phyloP scores from a whole-genome alignment of 164 flowering plant species.

The Stephania cephalantha region DNA sequence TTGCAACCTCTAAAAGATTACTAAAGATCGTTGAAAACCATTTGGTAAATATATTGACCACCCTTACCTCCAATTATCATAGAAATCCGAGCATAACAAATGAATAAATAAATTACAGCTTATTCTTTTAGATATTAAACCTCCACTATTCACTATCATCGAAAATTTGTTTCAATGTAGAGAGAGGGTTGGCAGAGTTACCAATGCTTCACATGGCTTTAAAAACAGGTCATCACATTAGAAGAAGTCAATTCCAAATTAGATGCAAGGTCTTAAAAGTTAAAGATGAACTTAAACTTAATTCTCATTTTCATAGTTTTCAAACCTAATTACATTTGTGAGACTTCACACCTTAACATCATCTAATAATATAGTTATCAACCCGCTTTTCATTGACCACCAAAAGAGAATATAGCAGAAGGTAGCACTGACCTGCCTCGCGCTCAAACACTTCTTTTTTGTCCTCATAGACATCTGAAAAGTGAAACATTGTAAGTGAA shows the following conservation, averaged over 20 bases:
- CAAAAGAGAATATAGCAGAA: neutral
- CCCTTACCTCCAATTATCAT: too few relatives aligned
- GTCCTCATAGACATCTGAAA: constrained; percentile 87
- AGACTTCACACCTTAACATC: neutral
- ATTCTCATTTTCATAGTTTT: neutral
- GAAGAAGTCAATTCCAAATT: too few relatives aligned
- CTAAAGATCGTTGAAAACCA: too few relatives aligned
- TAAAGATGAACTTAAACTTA: neutral
- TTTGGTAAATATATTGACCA: too few relatives aligned
- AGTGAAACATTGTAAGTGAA: constrained; percentile 4
- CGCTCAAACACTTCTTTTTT: constrained; percentile 65
- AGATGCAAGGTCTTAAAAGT: neutral
- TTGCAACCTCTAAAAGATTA: too few relatives aligned
- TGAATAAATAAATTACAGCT: too few relatives aligned
- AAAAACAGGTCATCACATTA: neutral
- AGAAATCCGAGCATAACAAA: too few relatives aligned
- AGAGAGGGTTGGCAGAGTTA: too few relatives aligned
- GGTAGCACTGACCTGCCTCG: constrained; percentile 61
- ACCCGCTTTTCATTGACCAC: neutral
- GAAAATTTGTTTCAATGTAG: too few relatives aligned
- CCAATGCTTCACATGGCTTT: too few relatives aligned
- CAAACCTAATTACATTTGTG: neutral
- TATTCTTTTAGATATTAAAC: too few relatives aligned
- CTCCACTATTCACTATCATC: too few relatives aligned
- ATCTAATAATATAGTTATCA: neutral